phyloP scores from a whole-genome alignment of 148 eudicot species.

The Camellia lanceoleosa region DNA sequence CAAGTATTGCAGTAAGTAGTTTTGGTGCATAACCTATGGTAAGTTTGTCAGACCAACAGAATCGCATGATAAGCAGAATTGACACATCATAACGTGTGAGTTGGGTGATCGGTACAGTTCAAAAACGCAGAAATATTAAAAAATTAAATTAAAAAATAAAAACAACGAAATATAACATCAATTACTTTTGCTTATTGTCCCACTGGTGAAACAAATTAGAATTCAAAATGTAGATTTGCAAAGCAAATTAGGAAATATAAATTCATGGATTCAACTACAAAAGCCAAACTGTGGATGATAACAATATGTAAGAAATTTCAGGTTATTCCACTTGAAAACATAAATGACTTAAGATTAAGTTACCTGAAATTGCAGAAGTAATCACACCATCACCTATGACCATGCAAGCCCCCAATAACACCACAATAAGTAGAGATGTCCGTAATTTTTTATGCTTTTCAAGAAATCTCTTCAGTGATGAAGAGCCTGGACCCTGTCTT shows the following conservation, averaged over 20 bases:
- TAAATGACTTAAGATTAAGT: neutral
- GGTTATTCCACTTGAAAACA: neutral
- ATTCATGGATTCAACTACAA: neutral
- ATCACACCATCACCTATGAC: slow-evolving; percentile 94
- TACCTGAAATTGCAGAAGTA: slow-evolving; percentile 97
- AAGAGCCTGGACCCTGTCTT: slow-evolving; percentile 32
- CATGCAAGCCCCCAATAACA: slow-evolving; percentile 88
- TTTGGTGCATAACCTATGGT: neutral
- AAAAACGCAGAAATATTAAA: neutral
- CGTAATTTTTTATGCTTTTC: slow-evolving; percentile 72
- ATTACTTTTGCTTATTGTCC: neutral
- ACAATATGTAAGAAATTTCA: neutral
- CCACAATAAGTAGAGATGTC: slow-evolving; percentile 64
- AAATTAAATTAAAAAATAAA: too few species aligned
- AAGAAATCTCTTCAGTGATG: slow-evolving; percentile 67
- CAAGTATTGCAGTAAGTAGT: neutral
- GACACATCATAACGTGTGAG: neutral
- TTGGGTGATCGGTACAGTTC: neutral
- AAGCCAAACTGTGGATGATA: neutral
- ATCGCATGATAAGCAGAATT: neutral
- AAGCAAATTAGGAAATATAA: neutral
- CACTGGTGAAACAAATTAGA: neutral
- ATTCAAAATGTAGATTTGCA: neutral
- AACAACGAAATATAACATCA: neutral
- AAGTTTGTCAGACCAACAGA: slow-evolving; percentile 6